phyloP scores from a whole-genome alignment of 148 eudicot genomes.

The Gaultheria prostrata region DNA sequence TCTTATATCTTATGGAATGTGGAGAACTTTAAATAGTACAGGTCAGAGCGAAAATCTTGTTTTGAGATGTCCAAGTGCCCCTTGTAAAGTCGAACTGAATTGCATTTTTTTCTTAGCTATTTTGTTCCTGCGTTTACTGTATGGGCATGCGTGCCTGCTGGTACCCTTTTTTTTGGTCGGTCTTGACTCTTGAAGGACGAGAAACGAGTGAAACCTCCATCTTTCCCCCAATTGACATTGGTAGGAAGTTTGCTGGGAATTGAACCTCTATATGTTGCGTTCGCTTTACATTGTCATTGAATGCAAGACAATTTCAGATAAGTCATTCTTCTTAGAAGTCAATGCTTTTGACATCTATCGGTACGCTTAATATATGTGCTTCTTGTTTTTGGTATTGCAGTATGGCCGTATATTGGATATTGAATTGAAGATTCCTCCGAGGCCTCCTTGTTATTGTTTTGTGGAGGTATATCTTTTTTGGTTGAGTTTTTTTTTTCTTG shows the following conservation, averaged over 20 bases:
- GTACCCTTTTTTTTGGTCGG: no score
- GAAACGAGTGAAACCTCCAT: not conserved
- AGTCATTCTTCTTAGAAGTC: not conserved
- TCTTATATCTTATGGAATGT: no score
- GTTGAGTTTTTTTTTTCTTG: not conserved
- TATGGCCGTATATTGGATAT: constrained; percentile 94
- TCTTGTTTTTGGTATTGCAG: constrained; percentile 43
- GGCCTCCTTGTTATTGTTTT: constrained; percentile 91
- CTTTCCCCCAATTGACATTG: not conserved
- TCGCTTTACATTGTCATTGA: not conserved
- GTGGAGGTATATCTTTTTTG: constrained; percentile 65
- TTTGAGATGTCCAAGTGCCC: not conserved
- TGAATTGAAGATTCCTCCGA: constrained; percentile 93
- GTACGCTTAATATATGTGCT: not conserved
- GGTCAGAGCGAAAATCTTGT: not conserved
- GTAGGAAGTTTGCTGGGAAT: not conserved
- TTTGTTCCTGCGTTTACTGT: not conserved
- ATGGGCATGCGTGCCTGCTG: no score
- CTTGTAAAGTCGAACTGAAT: not conserved
- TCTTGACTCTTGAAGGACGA: not conserved
- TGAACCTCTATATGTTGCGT: not conserved
- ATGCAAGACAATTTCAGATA: not conserved
- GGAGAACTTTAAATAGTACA: not conserved
- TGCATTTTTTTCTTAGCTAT: not conserved
- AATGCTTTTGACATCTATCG: not conserved